A percentile compares a stretch with the other conserved stretches of the same genome.
Conservation (phyloP, 495 filamentous ascomycete genomes). For the Opeltia flavorubescens region DNA sequence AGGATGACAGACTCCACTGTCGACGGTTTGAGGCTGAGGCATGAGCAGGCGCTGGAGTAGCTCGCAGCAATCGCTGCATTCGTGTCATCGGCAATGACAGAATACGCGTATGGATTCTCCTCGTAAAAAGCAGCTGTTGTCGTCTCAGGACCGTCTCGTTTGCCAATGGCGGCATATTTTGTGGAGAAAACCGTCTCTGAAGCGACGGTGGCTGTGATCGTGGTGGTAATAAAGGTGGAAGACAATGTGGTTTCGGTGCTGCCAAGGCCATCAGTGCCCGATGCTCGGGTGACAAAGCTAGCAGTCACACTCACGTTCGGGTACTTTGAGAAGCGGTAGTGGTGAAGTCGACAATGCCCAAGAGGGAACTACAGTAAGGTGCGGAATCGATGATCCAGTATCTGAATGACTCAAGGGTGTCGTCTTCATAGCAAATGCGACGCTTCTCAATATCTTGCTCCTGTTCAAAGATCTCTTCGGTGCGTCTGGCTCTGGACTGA, state of each 20-base stretch:
- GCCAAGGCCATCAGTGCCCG: not conserved
- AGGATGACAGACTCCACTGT: conserved; percentile 6
- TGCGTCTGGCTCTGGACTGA: conserved; percentile 24
- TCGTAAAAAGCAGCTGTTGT: not conserved
- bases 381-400: not conserved
- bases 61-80: conserved; percentile 2
- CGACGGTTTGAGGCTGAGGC: conserved; percentile 9
- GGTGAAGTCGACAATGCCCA: not conserved
- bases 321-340: not conserved
- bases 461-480: conserved; percentile 97
- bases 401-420: not conserved
- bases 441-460: conserved; percentile 47
- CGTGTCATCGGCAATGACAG: not conserved
- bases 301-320: conserved; percentile 7
- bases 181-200: conserved; percentile 4
- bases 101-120: not conserved
- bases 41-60: conserved; percentile 18
- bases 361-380: not conserved
- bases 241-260: conserved; percentile 5
- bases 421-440: not conserved
- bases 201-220: conserved; percentile 1
- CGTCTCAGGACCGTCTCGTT: conserved; percentile 6
- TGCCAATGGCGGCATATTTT: not conserved
- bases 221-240: not conserved
- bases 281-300: not conserved